Conservation (phyloP, 805 yeast species). For the Saturnispora ahearnii region DNA sequence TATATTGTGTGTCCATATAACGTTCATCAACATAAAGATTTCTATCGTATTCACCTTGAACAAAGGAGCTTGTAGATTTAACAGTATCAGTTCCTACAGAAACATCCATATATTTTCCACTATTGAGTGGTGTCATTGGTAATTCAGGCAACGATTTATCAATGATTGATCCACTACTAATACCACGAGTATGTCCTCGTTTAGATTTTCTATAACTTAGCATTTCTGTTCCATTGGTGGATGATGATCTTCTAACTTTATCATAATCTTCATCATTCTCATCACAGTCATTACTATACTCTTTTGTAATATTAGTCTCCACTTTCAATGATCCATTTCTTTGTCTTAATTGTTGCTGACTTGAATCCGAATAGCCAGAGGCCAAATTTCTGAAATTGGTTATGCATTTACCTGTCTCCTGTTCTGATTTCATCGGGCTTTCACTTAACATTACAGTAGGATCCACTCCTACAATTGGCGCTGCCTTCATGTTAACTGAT, state of each 20-base stretch:
- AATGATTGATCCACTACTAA: constrained; percentile 2
- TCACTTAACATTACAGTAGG: neutral
- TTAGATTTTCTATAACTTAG: constrained; percentile 8
- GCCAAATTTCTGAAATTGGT: constrained; percentile 1
- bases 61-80: constrained; percentile 21
- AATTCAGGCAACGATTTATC: constrained; percentile 19
- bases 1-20: constrained; percentile 47
- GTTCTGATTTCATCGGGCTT: neutral
- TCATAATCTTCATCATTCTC: neutral
- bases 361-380: neutral
- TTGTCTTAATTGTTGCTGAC: neutral
- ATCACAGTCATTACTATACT: neutral
- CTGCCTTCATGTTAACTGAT: neutral
- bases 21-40: constrained; percentile 49
- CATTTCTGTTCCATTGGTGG: constrained; percentile 10
- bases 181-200: neutral
- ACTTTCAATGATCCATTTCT: neutral
- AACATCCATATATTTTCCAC: constrained; percentile 18
- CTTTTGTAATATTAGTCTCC: neutral
- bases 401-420: neutral
- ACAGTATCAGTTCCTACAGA: constrained; percentile 13
- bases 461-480: neutral
- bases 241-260: neutral
- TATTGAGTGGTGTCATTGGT: constrained; percentile 39
- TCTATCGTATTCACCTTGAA: constrained; percentile 25